A percentile compares a stretch with the other conserved stretches of the same genome.
Evolutionary conservation across 2,329 filamentous ascomycete species (phyloP).

Genomic region (Pseudocercospora vitis): DNA sequence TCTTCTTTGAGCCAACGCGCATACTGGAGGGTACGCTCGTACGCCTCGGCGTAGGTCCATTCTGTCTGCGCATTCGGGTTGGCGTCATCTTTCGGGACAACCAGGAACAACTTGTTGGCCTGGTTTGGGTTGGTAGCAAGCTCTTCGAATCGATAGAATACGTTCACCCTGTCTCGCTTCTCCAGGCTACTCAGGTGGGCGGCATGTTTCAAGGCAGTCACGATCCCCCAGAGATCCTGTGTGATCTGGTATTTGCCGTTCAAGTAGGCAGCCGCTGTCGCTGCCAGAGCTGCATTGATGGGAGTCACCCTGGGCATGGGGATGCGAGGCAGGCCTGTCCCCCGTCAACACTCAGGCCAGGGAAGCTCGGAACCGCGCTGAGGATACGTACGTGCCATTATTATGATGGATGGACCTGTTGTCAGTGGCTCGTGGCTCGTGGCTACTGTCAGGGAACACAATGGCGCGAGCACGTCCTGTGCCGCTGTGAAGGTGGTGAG

Average conservation of each 20-base stretch:
- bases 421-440: too few relatives aligned
- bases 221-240: conserved; percentile 62
- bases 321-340: conserved; percentile 8
- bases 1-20: conserved; percentile 70
- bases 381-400: conserved; percentile 2
- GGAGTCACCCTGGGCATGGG: conserved; percentile 15
- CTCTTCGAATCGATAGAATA: conserved; percentile 74
- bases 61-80: conserved; percentile 29
- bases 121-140: conserved; percentile 59
- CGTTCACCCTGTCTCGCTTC: conserved; percentile 60
- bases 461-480: too few relatives aligned
- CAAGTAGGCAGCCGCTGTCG: conserved; percentile 71
- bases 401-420: too few relatives aligned
- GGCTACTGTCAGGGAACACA: too few relatives aligned
- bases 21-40: conserved; percentile 69
- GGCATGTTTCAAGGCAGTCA: conserved; percentile 56
- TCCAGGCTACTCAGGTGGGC: conserved; percentile 29
- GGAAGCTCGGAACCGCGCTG: background rate
- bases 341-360: background rate
- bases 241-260: conserved; percentile 68
- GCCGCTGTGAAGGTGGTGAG: too few relatives aligned
- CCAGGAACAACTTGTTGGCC: conserved; percentile 33
- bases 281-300: conserved; percentile 38
- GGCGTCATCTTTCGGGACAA: conserved; percentile 32
- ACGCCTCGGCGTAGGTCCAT: conserved; percentile 75